Conservation (phyloP, 345 rosid genomes). For the Rhizophora mangle region DNA sequence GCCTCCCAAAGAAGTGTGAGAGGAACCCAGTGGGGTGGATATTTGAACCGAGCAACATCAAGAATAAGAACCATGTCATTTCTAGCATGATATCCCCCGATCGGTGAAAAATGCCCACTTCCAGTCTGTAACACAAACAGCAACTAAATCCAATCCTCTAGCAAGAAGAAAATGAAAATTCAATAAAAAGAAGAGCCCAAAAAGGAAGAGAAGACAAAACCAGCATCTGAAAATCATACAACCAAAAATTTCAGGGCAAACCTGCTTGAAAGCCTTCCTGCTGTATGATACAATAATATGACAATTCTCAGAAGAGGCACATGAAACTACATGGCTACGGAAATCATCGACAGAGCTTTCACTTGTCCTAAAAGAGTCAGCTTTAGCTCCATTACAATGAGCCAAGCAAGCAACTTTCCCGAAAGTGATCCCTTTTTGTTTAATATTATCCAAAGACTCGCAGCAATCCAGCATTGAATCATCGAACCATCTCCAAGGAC, state of each 20-base stretch:
- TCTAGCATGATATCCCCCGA: constrained; percentile 40
- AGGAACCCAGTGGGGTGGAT: constrained; percentile 47
- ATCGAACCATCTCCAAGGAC: constrained; percentile 45
- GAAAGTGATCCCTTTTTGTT: constrained; percentile 29
- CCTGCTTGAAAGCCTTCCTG: constrained; percentile 35
- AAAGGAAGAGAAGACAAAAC: not conserved
- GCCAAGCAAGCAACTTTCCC: constrained; percentile 40
- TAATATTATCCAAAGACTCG: constrained; percentile 31
- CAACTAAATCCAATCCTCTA: not conserved
- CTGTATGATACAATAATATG: constrained; percentile 32
- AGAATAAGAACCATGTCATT: constrained; percentile 36
- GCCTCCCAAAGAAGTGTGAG: constrained; percentile 41
- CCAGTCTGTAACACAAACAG: constrained; percentile 26
- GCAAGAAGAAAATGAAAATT: not conserved
- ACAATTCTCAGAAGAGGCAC: constrained; percentile 25
- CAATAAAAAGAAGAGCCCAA: not conserved
- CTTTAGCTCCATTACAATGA: constrained; percentile 35
- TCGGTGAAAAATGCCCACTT: constrained; percentile 40
- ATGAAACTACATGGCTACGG: constrained; percentile 22
- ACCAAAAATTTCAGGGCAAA: not conserved
- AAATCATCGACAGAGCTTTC: constrained; percentile 25
- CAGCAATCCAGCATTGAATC: constrained; percentile 44
- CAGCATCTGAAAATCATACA: not conserved
- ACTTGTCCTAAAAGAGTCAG: constrained; percentile 26
- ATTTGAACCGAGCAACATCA: constrained; percentile 45